Evolutionary conservation across 495 filamentous ascomycete species (phyloP).

Genomic region (Xylaria acuta): DNA sequence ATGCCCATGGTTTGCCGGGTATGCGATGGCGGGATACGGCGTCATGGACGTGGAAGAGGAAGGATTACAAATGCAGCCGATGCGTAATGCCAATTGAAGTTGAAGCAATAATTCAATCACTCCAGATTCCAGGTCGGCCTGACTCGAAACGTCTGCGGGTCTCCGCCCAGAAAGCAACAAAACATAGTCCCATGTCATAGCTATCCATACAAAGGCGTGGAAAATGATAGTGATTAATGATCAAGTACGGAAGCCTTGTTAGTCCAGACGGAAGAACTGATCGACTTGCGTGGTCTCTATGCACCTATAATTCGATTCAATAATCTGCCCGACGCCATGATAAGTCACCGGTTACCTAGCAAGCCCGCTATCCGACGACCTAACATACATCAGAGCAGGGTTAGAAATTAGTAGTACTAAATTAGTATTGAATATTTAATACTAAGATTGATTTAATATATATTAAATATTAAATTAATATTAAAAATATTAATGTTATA

Average conservation of each 20-base stretch:
- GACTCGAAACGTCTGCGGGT: neutral
- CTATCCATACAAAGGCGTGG: neutral
- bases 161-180: neutral
- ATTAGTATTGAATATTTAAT: too few relatives aligned
- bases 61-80: slow-evolving; percentile 2
- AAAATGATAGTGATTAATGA: slow-evolving; percentile 12
- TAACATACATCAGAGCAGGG: neutral
- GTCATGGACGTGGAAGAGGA: slow-evolving; percentile 1
- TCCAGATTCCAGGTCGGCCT: neutral
- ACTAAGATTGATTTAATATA: too few relatives aligned
- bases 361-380: neutral
- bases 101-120: neutral
- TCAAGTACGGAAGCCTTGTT: neutral
- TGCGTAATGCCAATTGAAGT: neutral
- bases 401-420: too few relatives aligned
- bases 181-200: neutral
- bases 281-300: neutral
- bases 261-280: neutral
- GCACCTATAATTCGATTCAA: neutral
- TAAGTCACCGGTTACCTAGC: neutral
- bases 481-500: too few relatives aligned
- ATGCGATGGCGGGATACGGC: slow-evolving; percentile 9
- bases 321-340: neutral
- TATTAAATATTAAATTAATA: too few relatives aligned
- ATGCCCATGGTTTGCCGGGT: neutral